Conservation (phyloP, 2,329 filamentous ascomycete species). For the Xylaria hypoxylon region DNA sequence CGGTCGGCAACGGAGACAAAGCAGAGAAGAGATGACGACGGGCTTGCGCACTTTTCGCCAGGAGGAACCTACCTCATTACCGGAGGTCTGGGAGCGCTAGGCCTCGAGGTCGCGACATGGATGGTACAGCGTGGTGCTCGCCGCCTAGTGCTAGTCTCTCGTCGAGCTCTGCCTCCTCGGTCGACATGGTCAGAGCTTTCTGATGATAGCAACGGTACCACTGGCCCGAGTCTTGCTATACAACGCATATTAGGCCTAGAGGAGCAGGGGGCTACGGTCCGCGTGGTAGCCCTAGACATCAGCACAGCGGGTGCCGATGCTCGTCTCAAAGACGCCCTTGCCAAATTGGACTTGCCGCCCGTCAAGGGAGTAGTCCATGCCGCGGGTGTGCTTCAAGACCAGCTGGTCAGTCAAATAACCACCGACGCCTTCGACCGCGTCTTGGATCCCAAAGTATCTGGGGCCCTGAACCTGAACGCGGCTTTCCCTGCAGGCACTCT, state of each 20-base stretch:
- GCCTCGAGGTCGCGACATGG: constrained; percentile 1
- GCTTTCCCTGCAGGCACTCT: constrained; percentile 10
- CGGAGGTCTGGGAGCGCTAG: constrained; percentile 10
- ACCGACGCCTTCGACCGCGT: constrained; percentile 10
- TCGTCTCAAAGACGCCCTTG: constrained; percentile 9
- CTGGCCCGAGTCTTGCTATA: constrained; percentile 5
- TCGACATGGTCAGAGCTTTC: constrained; percentile 1
- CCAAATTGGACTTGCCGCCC: constrained; percentile 5
- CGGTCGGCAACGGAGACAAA: constrained; percentile 6
- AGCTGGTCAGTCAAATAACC: constrained; percentile 12
- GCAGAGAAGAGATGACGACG: constrained; percentile 10
- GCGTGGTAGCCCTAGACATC: constrained; percentile 7
- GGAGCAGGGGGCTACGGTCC: constrained; percentile 10
- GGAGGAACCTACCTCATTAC: constrained; percentile 16
- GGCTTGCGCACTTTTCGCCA: constrained; percentile 8
- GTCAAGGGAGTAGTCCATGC: constrained; percentile 11
- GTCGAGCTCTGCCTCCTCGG: constrained; percentile 11
- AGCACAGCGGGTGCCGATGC: not conserved
- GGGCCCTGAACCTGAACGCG: constrained; percentile 7
- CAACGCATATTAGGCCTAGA: constrained; percentile 6
- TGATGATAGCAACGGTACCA: constrained; percentile 1
- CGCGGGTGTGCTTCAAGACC: constrained; percentile 4
- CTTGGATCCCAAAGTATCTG: constrained; percentile 8
- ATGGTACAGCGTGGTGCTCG: constrained; percentile 1
- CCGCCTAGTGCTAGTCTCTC: constrained; percentile 13